Evolutionary conservation across 805 yeast genomes (phyloP).

Genomic region (Ogataea glucozyma): DNA sequence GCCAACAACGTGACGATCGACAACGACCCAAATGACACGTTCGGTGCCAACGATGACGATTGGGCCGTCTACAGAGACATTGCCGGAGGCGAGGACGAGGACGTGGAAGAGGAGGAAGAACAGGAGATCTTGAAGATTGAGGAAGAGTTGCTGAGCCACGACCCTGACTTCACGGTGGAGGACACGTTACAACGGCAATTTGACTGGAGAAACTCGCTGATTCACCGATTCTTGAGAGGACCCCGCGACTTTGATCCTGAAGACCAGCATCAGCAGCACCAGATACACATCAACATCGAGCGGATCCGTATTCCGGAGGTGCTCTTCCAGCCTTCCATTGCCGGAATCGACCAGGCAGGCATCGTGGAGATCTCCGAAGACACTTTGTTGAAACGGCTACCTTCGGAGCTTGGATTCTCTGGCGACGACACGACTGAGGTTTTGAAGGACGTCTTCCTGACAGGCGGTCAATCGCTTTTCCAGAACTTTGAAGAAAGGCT

Average conservation of each 20-base stretch:
- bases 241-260: conserved; percentile 85
- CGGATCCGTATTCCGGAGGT: conserved; percentile 91
- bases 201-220: conserved; percentile 78
- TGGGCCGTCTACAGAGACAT: conserved; percentile 91
- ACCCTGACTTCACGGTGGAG: conserved; percentile 82
- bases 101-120: conserved; percentile 74
- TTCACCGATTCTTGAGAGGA: conserved; percentile 88
- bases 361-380: conserved; percentile 75
- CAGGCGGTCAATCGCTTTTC: conserved; percentile 81
- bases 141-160: conserved; percentile 73
- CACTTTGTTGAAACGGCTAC: conserved; percentile 59
- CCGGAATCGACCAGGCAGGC: conserved; percentile 96
- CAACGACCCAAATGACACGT: conserved; percentile 89
- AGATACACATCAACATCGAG: conserved; percentile 87
- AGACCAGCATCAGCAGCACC: conserved; percentile 82
- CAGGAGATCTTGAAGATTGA: conserved; percentile 62
- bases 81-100: conserved; percentile 73
- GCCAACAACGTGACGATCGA: conserved; percentile 68
- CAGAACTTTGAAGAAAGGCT: conserved; percentile 69
- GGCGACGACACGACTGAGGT: conserved; percentile 52
- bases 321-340: conserved; percentile 87
- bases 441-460: conserved; percentile 68
- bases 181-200: conserved; percentile 79
- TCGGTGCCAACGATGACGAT: conserved; percentile 94
- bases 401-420: conserved; percentile 49